Conservation (phyloP, 164 flowering plant genomes). For the Brasenia schreberi region DNA sequence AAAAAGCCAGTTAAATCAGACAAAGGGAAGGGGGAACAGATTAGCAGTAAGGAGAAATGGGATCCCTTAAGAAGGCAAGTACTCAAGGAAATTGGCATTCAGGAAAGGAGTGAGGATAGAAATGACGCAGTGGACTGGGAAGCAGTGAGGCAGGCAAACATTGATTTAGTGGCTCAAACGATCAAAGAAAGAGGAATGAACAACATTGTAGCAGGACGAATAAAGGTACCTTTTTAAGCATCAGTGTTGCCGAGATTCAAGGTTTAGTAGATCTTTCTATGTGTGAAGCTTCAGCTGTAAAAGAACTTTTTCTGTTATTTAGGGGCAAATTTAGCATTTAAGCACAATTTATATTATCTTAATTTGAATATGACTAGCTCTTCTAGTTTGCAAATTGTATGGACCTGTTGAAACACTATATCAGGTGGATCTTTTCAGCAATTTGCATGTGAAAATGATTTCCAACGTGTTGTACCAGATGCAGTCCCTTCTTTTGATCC, state of each 20-base stretch:
- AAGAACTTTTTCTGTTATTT: no score
- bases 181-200: conserved; percentile 62
- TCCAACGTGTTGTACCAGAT: no score
- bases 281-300: no score
- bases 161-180: conserved; percentile 33
- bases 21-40: conserved; percentile 14
- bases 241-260: not conserved
- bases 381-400: no score
- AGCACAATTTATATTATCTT: no score
- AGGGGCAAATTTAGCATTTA: no score
- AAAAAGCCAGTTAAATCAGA: conserved; percentile 15
- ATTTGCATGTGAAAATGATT: no score
- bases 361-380: no score
- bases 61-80: conserved; percentile 52
- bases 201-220: conserved; percentile 49
- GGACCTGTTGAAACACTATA: no score
- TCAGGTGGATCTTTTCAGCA: no score
- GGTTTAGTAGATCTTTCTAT: no score
- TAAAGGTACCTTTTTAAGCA: conserved; percentile 31
- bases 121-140: conserved; percentile 73
- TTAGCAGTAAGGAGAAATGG: conserved; percentile 49
- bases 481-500: no score
- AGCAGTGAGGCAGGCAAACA: conserved; percentile 52
- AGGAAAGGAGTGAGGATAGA: conserved; percentile 24
- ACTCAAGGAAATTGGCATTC: conserved; percentile 14